Conservation (phyloP, 345 rosid genomes). For the Heritiera fomes region DNA sequence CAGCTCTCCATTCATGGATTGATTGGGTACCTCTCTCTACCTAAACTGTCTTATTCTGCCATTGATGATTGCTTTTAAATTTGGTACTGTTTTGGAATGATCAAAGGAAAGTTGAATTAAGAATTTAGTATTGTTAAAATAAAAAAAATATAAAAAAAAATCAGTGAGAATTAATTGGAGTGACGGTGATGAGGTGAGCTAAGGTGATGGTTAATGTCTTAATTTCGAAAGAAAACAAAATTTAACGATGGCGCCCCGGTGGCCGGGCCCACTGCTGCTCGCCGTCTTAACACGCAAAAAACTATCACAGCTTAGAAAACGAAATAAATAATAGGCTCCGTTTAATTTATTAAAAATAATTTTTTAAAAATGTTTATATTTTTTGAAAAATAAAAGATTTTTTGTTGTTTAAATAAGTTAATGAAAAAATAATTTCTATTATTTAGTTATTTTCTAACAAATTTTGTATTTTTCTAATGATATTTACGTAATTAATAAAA, state of each 20-base stretch:
- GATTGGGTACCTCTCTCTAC: neutral
- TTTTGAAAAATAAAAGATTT: too few species aligned
- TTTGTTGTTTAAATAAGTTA: too few species aligned
- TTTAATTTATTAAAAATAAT: too few species aligned
- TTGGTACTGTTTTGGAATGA: neutral
- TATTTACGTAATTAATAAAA: too few species aligned
- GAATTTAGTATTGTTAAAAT: neutral
- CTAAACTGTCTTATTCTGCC: conserved; percentile 12
- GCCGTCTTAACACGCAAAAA: neutral
- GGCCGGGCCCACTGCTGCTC: neutral
- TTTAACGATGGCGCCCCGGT: neutral
- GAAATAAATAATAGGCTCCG: too few species aligned
- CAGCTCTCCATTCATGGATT: neutral
- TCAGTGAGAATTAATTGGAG: conserved; percentile 11
- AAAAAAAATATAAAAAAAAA: neutral
- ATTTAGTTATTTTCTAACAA: too few species aligned
- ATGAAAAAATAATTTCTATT: too few species aligned
- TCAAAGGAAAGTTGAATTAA: neutral
- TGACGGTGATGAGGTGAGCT: conserved; percentile 16
- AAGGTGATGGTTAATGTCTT: neutral
- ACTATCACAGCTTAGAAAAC: too few species aligned
- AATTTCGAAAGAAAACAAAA: neutral
- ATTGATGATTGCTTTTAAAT: conserved; percentile 15
- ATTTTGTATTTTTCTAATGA: too few species aligned
- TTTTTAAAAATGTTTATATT: too few species aligned